Percentiles rank a stretch among this genome's conserved stretches.
These are phyloP conservation scores for Gypsophila paniculata DNA, from an alignment of 179 eudicot species.

Conservation along the genomic window DNA sequence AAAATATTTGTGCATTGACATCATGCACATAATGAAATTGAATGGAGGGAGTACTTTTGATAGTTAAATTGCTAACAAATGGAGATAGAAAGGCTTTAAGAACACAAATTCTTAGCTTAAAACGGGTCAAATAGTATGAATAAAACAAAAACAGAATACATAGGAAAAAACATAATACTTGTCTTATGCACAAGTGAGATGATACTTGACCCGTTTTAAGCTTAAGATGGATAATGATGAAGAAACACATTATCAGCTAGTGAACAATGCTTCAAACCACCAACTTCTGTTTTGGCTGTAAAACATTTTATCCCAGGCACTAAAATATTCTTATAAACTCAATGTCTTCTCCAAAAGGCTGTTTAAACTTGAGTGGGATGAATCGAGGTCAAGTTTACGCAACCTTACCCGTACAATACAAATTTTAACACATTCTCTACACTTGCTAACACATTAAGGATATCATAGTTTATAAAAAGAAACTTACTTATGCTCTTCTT, in stretches of 20 bases:
- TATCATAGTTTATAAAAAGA: neutral
- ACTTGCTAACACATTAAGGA: constrained; percentile 7
- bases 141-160: too few relatives aligned
- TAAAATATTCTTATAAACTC: too few relatives aligned
- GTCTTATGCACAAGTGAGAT: too few relatives aligned
- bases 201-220: too few relatives aligned
- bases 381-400: constrained; percentile 1
- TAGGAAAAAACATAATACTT: too few relatives aligned
- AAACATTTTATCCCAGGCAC: neutral
- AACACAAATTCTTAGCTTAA: too few relatives aligned
- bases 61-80: neutral
- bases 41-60: neutral
- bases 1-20: too few relatives aligned
- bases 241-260: neutral
- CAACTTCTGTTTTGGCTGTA: neutral
- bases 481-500: constrained; percentile 91
- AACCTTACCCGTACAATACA: neutral
- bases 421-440: neutral
- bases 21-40: too few relatives aligned
- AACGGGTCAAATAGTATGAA: too few relatives aligned
- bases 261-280: neutral
- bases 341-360: neutral
- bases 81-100: neutral
- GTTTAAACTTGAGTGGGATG: neutral
- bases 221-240: too few relatives aligned